These are phyloP conservation scores for Hirschfeldia incana DNA, from an alignment of 345 rosid genomes.

Conservation along the genomic window DNA sequence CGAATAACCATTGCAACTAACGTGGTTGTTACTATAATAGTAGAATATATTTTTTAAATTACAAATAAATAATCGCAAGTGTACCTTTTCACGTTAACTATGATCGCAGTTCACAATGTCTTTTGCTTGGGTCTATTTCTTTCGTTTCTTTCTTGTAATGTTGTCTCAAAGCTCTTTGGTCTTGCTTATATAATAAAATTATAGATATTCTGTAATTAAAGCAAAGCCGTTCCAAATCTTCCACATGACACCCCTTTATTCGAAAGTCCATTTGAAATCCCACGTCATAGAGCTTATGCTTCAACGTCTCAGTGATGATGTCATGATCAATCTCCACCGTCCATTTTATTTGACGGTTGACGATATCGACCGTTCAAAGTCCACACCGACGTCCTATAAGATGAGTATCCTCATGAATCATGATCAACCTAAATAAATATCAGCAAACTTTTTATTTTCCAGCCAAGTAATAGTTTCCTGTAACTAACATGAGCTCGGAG, in stretches of 20 bases:
- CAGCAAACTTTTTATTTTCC: not conserved
- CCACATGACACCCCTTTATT: constrained; percentile 33
- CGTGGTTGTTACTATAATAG: not conserved
- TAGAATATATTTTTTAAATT: not conserved
- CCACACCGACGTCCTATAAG: constrained; percentile 30
- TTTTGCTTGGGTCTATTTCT: not conserved
- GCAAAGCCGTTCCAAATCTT: not conserved
- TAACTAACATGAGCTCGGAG: constrained; percentile 24
- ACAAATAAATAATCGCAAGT: not conserved
- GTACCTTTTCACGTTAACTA: not conserved
- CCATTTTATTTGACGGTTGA: not conserved
- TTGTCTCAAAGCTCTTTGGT: constrained; percentile 14
- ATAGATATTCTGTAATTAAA: not conserved
- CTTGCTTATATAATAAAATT: constrained; percentile 19
- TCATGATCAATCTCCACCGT: constrained; percentile 31
- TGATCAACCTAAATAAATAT: not conserved
- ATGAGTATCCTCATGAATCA: not conserved
- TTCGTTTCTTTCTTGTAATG: not conserved
- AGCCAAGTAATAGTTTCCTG: not conserved
- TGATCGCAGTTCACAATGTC: constrained; percentile 14
- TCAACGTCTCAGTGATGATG: constrained; percentile 8
- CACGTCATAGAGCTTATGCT: constrained; percentile 25
- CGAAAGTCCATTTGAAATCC: constrained; percentile 10
- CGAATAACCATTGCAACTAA: not conserved
- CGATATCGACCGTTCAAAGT: constrained; percentile 10